Evolutionary conservation across 139 green algal genomes (phyloP).

Genomic region (Mychonastes homosphaera): DNA sequence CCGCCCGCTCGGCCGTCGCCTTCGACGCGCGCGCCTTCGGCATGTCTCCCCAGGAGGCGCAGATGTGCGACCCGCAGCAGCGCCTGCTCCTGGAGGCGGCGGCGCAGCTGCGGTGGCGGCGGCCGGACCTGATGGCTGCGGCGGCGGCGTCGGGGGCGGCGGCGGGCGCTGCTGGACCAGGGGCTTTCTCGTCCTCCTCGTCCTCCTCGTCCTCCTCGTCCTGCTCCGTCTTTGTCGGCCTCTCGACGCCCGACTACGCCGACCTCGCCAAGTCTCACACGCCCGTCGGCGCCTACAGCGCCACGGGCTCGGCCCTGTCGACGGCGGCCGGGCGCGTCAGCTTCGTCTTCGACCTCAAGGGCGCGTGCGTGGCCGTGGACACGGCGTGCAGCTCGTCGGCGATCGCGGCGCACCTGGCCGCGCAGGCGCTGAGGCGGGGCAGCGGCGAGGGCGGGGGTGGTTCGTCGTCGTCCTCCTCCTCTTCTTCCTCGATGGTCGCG

Average conservation of each 20-base stretch:
- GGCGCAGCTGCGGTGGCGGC: constrained; percentile 16
- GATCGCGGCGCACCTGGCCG: constrained; percentile 44
- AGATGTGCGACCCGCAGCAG: constrained; percentile 80
- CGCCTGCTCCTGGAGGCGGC: constrained; percentile 63
- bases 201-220: too few relatives aligned
- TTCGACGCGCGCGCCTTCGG: constrained; percentile 64
- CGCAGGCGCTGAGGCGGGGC: constrained; percentile 15
- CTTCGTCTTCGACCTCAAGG: constrained; percentile 65
- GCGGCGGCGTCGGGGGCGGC: not conserved
- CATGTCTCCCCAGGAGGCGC: constrained; percentile 50
- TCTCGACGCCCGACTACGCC: constrained; percentile 44
- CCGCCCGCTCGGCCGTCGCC: constrained; percentile 11
- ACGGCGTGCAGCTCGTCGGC: constrained; percentile 71
- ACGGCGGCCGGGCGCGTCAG: constrained; percentile 67
- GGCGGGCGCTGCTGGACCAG: not conserved
- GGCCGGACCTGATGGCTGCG: not conserved
- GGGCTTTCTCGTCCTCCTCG: not conserved
- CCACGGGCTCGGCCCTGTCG: constrained; percentile 44
- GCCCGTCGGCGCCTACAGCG: constrained; percentile 40
- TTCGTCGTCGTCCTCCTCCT: not conserved
- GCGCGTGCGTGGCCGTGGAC: constrained; percentile 55
- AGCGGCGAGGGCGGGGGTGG: constrained; percentile 10
- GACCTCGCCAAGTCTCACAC: constrained; percentile 33
- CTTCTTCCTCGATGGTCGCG: constrained; percentile 22
- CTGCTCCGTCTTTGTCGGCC: constrained; percentile 27